Base-by-base conservation (phyloP, 495 filamentous ascomycete species). In the Talaromyces liani region DNA sequence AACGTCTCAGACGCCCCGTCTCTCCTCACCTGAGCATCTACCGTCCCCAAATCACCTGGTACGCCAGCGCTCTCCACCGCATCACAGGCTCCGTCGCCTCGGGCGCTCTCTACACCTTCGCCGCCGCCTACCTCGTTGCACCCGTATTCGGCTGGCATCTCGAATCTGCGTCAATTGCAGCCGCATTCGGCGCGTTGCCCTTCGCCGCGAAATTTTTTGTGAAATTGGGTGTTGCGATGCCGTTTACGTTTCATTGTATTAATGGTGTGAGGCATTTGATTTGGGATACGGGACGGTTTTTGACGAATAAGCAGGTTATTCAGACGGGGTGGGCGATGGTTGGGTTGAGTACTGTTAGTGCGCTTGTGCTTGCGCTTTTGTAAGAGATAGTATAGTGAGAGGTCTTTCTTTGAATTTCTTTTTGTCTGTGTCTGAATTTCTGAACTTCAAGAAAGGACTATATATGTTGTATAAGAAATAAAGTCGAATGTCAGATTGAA, bases 21-120 rank as follows among this genome's bases (percentile, higher is more conserved):
- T 81, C 91, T 41, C 94, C 94, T 51, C 93, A 99, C 73, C 86
- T 99, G 60, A 69, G 75, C 64, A 93, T 96, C 84, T 99, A 98
- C 85, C 81, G 85, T 67, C 88, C 89, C 65, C 88, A 91, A 77
- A 88, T 98, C 71, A 93, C 92, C 61, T 97, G 89, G 89, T 87
- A 88, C 72, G 75, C 79, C 51, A 91, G 87, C 62, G 77, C 70
- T 60, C 78, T 90, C 75, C 87, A 91, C 82, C 91, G 94, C 69
- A 83, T 98, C 79, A 92, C 91, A 16, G 94, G 92, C 64, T 67
- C 80, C 65, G 70, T 80, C 63, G 79, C 97, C 67, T 88, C 86
- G 68, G 89, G 89, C 62, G 77, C 79, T 27, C 80, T 97, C 61
- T 99, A 99, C 85, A 69, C 88, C 66, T 98, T 91, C 79, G 87